Evolutionary conservation across 1,139 yeast genomes (phyloP), one percentile per base, ranked within the genome.

Genomic region (Candida anutae): DNA sequence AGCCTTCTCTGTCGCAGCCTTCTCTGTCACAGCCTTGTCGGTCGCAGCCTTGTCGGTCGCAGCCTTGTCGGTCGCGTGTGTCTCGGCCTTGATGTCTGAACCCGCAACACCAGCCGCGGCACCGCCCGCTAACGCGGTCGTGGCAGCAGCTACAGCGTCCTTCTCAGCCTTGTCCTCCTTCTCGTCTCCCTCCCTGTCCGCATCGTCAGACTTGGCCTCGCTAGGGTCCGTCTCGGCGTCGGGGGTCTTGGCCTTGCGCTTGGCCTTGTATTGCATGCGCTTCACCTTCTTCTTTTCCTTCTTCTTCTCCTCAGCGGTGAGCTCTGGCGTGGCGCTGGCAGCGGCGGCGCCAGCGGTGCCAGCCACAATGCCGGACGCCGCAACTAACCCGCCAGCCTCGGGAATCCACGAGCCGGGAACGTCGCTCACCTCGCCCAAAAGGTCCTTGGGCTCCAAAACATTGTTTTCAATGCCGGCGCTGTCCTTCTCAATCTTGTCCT

Each of bases 401-500:
- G 84, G 84, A 38, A 40, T 34, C 24, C 17, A 32, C 21, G 39
- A 20, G 13, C 35, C 40, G 19, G 26, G 31, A 4, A 21, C 16
- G 16, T 22, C 22, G 16, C 22, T 17, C 5, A 35, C 26, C 11
- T 26, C 26, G 5, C 24, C 30, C 5, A 27, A 27, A 22, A 73
- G 50, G 35, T 71, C 75, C 8, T 55, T 49, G 13, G 48, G 45
- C 23, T 56, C 62, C 36, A 80, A 51, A 23, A 61, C 67, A 46
- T 82, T 82, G 60, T 81, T 81, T 27, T 64, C 67, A 42, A 66
- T 76, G 9, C 85, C 88, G 18, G 55, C 45, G 6, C 56, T 72
- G 37, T 69, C 77, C 14, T 58, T 57, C 34, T 59, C 57, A 23
- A 62, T 50, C 34, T 60, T 60, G 42, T 69, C 76, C 11, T 55